Conservation (phyloP, 352 stramenopile species). For the Pythium sp. region DNA sequence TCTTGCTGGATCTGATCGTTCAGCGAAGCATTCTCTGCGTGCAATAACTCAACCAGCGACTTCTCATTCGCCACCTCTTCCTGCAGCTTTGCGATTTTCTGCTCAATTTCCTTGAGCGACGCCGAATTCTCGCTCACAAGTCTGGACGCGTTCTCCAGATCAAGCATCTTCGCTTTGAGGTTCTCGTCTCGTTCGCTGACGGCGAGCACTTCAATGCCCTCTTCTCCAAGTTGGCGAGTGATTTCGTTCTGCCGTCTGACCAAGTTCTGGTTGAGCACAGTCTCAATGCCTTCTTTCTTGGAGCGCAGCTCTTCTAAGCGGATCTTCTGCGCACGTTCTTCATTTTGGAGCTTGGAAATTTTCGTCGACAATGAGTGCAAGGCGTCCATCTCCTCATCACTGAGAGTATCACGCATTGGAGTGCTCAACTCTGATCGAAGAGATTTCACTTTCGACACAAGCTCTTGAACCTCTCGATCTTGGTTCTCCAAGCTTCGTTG, state of each 20-base stretch:
- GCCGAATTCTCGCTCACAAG: conserved; percentile 64
- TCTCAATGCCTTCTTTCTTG: conserved; percentile 87
- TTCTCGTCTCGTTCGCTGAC: conserved; percentile 64
- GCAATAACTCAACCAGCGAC: conserved; percentile 41
- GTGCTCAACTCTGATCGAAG: conserved; percentile 59
- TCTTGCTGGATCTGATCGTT: conserved; percentile 87
- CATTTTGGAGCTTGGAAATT: conserved; percentile 77
- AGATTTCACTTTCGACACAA: conserved; percentile 51
- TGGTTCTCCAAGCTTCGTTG: conserved; percentile 52
- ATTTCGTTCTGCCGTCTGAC: conserved; percentile 81
- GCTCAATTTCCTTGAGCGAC: conserved; percentile 61
- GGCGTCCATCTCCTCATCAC: conserved; percentile 38
- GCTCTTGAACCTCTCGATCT: conserved; percentile 56
- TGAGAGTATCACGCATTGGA: conserved; percentile 78
- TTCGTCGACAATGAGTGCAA: conserved; percentile 62
- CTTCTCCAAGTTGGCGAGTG: conserved; percentile 50
- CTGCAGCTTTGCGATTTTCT: conserved; percentile 51
- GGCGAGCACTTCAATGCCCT: conserved; percentile 51
- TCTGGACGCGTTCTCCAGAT: conserved; percentile 82
- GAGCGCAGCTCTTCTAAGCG: conserved; percentile 87
- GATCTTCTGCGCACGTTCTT: conserved; percentile 83
- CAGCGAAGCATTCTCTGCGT: conserved; percentile 54
- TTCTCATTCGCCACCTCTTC: conserved; percentile 52
- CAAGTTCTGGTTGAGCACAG: conserved; percentile 92
- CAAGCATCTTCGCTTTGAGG: conserved; percentile 87